Base-by-base conservation (phyloP, 2,329 filamentous ascomycete species). In the Fusarium sp. region DNA sequence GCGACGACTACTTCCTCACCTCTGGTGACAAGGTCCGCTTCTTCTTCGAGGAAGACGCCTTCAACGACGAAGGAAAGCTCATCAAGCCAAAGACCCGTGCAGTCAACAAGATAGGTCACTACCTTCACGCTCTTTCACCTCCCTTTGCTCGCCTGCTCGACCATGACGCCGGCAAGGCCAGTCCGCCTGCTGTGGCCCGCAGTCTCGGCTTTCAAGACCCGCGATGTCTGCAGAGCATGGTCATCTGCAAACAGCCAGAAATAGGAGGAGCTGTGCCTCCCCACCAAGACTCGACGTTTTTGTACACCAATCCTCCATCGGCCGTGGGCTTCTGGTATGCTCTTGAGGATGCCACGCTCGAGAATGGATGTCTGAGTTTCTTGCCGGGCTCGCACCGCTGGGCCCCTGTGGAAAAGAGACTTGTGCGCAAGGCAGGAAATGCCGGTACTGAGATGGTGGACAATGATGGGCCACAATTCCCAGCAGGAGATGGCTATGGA, bases 271-370 rank as follows among this genome's bases (percentile, higher is more conserved):
- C 91, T 2, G 95, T 98, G 39, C 92, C 91, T 1, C 87, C 92
- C 22, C 95, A 99, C 75, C 93, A 97, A 78, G 94, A 98, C 77
- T 92, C 87, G 65, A 93, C 92, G 1, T 99, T 98, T 69, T 70
- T 99, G 61, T 98, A 96, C 75, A 98, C 95, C 2, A 81, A 93
- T 65, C 90, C 92, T 34, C 94, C 94, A 1, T 91, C 87, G 35
- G 95, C 95, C 0, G 91, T 98, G 3, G 95, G 95, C 0, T 98
- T 94, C 80, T 99, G 95, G 95, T 96, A 97, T 76, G 95, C 95
- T 11, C 84, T 99, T 35, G 93, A 99, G 79, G 94, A 98, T 76
- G 92, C 92, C 22, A 94, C 91, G 7, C 80, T 83, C 1, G 87
- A 89, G 74, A 99, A 99, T 75, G 95, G 93, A 2, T 97, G 93